Evolutionary conservation across 768 basidiomycete genomes (phyloP), one percentile per base, ranked within the genome.

Genomic region (Leccinum fibrillosum): DNA sequence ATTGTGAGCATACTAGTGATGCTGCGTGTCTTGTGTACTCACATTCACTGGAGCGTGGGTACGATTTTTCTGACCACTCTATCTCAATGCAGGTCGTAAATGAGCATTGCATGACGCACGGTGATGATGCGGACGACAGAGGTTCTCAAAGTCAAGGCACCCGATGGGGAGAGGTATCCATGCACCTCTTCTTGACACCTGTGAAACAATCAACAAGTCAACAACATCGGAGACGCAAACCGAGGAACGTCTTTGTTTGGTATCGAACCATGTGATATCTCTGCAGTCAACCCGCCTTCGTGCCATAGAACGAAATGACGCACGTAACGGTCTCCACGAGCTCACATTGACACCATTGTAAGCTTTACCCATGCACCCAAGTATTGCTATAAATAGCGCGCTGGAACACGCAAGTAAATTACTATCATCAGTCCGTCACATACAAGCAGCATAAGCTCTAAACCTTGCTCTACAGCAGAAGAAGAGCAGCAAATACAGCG

Each of bases 401-500:
- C 32, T 54, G 5, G 10, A 32, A 25, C 30, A 9, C 44, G 35
- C 48, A 19, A 42, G 42, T 64, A 56, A 52, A 44, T 61, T 50
- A 58, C 17, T 54, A 56, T 58, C 49, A 5, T 30, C 19, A 23
- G 49, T 47, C 51, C 59, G 19, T 52, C 56, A 47, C 48, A 39
- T 45, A 25, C 32, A 47, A 57, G 28, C 42, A 52, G 50, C 30
- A 23, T 39, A 56, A 34, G 52, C n/a, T 58, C 21, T 12, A 39
- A 53, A 6, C n/a, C 32, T 30, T 37, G 12, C 30, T 32, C 57
- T 67, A 67, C 54, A 67, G 30, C 32, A 67, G 9, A 19, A 66
- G 52, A 32, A 51, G 34, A 28, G 53, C 57, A 55, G 57, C 55
- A 30, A 65, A 59, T 13, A 57, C 57, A 23, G 52, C 58, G 25